phyloP scores from a whole-genome alignment of 495 filamentous ascomycete species.

The Penicillium bialowiezense region DNA sequence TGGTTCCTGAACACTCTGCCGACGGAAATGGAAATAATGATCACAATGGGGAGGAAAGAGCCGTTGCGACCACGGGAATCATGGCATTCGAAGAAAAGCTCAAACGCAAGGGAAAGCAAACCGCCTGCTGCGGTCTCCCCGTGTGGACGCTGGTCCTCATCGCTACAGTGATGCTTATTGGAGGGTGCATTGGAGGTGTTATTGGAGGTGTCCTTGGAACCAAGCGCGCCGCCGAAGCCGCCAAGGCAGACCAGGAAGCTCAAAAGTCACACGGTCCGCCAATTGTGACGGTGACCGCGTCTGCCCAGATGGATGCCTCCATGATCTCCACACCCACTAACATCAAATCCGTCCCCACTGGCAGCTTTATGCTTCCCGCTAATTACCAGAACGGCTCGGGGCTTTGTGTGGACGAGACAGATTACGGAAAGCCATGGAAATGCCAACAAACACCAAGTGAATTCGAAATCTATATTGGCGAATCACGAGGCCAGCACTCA shows the following conservation, averaged over 20 bases:
- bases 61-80: slow-evolving; percentile 28
- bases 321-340: slow-evolving; percentile 56
- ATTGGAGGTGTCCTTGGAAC: slow-evolving; percentile 57
- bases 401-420: slow-evolving; percentile 61
- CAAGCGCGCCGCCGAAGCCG: slow-evolving; percentile 35
- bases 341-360: slow-evolving; percentile 60
- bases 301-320: slow-evolving; percentile 61
- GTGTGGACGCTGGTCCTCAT: slow-evolving; percentile 65
- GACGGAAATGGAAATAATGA: slow-evolving; percentile 6
- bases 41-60: slow-evolving; percentile 5
- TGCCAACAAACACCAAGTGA: slow-evolving; percentile 47
- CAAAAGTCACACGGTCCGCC: slow-evolving; percentile 19
- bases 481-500: slow-evolving; percentile 17
- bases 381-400: slow-evolving; percentile 55
- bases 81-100: slow-evolving; percentile 54
- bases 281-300: slow-evolving; percentile 51
- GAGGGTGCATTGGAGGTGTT: slow-evolving; percentile 54
- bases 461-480: slow-evolving; percentile 38
- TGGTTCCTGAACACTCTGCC: slow-evolving; percentile 19
- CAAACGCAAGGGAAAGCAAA: slow-evolving; percentile 54
- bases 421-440: slow-evolving; percentile 65
- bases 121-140: slow-evolving; percentile 62
- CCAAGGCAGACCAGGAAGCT: slow-evolving; percentile 11
- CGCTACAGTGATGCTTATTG: slow-evolving; percentile 51
- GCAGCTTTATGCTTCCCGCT: slow-evolving; percentile 60